Conservation (phyloP, 208 protist genomes). For the Spongospora subterranea region DNA sequence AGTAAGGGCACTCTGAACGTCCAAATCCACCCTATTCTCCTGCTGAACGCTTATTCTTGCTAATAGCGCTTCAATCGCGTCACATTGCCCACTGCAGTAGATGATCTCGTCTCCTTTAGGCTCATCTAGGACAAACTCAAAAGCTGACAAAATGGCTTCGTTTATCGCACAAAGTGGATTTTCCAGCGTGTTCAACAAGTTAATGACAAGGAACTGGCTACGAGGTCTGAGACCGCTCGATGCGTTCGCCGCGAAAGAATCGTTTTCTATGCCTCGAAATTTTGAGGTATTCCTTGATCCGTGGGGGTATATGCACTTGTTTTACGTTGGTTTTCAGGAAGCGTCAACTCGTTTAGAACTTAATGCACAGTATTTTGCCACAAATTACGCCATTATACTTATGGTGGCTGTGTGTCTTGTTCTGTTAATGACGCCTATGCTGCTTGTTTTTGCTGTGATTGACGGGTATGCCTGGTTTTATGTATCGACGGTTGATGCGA, state of each 20-base stretch:
- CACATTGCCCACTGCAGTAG: too few species aligned
- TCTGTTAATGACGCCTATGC: slow-evolving; percentile 12
- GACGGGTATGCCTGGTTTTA: slow-evolving; percentile 1
- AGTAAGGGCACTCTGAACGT: too few species aligned
- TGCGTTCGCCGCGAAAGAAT: neutral
- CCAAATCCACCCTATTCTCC: too few species aligned
- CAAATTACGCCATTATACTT: slow-evolving; percentile 18
- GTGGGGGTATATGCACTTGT: neutral
- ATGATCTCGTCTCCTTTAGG: too few species aligned
- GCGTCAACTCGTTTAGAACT: slow-evolving; percentile 37
- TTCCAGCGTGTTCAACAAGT: neutral
- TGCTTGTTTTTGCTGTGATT: neutral
- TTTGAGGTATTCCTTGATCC: neutral
- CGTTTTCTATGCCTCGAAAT: neutral
- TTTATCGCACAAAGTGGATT: too few species aligned
- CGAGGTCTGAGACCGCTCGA: neutral
- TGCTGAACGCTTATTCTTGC: too few species aligned
- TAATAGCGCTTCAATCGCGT: too few species aligned
- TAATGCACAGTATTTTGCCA: slow-evolving; percentile 46
- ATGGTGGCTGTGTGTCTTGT: neutral
- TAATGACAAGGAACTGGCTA: neutral
- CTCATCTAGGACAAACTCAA: too few species aligned
- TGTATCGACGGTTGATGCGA: neutral
- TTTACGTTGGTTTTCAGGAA: neutral
- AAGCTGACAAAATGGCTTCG: too few species aligned